Evolutionary conservation across 2,329 filamentous ascomycete genomes (phyloP).

Genomic region (Pleomassaria siparia): DNA sequence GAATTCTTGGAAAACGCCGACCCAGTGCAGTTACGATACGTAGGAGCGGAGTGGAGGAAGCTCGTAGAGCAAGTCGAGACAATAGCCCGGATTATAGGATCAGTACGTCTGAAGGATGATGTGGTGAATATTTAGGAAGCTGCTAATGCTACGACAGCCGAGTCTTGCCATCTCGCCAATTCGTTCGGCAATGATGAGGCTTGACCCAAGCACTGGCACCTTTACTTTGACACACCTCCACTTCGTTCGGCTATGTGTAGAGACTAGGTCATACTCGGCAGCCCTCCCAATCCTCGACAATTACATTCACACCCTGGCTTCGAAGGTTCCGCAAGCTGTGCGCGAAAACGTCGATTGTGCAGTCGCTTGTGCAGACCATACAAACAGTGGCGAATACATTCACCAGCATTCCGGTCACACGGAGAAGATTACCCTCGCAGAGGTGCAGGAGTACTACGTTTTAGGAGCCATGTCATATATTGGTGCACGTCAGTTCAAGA

Average conservation of each 20-base stretch:
- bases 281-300: conserved; percentile 65
- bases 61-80: conserved; percentile 47
- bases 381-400: conserved; percentile 59
- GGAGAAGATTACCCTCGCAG: conserved; percentile 51
- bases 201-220: conserved; percentile 67
- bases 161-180: conserved; percentile 43
- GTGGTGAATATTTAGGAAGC: background rate
- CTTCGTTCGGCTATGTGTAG: conserved; percentile 60
- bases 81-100: conserved; percentile 32
- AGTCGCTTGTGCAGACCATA: conserved; percentile 44
- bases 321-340: conserved; percentile 28
- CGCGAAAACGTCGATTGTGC: conserved; percentile 42
- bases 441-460: conserved; percentile 59
- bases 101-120: conserved; percentile 28
- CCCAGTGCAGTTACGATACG: conserved; percentile 57
- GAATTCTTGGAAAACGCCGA: conserved; percentile 55
- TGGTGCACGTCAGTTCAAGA: conserved; percentile 44
- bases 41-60: conserved; percentile 50
- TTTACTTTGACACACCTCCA: conserved; percentile 66
- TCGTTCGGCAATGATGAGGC: conserved; percentile 59
- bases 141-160: conserved; percentile 27
- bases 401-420: conserved; percentile 61
- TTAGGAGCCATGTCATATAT: conserved; percentile 53
- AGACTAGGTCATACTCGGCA: conserved; percentile 55
- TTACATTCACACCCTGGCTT: conserved; percentile 66